Percentiles rank a stretch among this genome's conserved stretches.
These are phyloP conservation scores for Colletotrichum spinosum DNA, from an alignment of 2,329 filamentous ascomycete genomes.

Conservation along the genomic window DNA sequence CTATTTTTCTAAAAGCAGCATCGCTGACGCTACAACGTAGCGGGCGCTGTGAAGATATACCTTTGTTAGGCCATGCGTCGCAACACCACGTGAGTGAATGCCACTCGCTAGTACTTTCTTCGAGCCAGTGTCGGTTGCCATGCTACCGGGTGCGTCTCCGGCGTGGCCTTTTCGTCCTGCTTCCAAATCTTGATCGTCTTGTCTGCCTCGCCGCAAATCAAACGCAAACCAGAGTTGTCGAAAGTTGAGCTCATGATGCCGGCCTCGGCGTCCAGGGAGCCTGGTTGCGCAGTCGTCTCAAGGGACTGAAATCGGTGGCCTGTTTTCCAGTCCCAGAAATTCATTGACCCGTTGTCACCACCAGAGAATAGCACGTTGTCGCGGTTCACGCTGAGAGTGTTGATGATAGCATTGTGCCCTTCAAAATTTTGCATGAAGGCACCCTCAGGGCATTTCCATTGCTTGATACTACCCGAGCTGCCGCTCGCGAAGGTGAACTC, in stretches of 20 bases:
- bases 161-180: conserved; percentile 89
- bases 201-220: conserved; percentile 95
- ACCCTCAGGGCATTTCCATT: conserved; percentile 98
- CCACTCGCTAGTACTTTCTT: conserved; percentile 69
- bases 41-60: too few species aligned
- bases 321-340: conserved; percentile 99
- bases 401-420: conserved; percentile 96
- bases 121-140: conserved; percentile 88
- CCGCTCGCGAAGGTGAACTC: conserved; percentile 98
- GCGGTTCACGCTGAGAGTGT: conserved; percentile 91
- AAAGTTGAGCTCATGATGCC: conserved; percentile 96
- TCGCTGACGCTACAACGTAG: too few species aligned
- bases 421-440: conserved; percentile 99
- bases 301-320: conserved; percentile 91
- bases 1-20: conserved; percentile 54
- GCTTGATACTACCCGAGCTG: conserved; percentile 94
- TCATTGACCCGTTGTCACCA: conserved; percentile 93
- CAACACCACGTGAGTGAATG: neutral
- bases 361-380: conserved; percentile 96
- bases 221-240: conserved; percentile 85
- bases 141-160: conserved; percentile 89
- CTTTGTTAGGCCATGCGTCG: too few species aligned
- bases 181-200: conserved; percentile 99
- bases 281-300: conserved; percentile 93
- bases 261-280: conserved; percentile 91